Evolutionary conservation across 345 rosid species (phyloP).

Genomic region (Melaleuca alternifolia): DNA sequence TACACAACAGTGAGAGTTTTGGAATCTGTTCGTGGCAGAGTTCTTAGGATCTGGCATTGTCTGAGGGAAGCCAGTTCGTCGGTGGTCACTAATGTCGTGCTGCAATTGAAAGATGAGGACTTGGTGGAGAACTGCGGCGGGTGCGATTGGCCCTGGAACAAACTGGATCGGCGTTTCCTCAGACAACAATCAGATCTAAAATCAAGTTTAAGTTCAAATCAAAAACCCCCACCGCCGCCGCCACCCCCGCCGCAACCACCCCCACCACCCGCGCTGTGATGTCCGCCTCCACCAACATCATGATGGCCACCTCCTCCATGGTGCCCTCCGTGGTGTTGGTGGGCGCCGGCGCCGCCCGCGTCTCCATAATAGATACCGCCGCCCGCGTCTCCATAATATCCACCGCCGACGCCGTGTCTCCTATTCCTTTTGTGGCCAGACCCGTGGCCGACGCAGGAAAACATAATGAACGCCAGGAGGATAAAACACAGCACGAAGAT

Average conservation of each 20-base stretch:
- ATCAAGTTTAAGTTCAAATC: background rate
- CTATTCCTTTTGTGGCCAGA: background rate
- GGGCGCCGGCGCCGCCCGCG: background rate
- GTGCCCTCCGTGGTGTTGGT: too few relatives aligned
- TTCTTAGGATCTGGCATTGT: background rate
- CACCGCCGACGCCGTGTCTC: background rate
- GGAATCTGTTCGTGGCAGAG: background rate
- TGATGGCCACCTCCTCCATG: rapidly evolving
- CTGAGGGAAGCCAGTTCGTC: background rate
- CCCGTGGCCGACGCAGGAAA: background rate
- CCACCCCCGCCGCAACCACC: too few relatives aligned
- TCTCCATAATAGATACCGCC: too few relatives aligned
- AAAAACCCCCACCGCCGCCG: too few relatives aligned
- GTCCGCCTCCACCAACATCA: too few relatives aligned
- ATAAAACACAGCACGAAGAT: background rate
- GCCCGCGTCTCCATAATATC: too few relatives aligned
- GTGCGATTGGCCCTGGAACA: background rate
- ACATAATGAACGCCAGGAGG: background rate
- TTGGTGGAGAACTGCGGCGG: background rate
- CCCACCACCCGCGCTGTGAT: too few relatives aligned
- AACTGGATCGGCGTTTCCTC: background rate
- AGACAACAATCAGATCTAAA: too few relatives aligned
- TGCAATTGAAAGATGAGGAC: background rate
- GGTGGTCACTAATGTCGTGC: background rate
- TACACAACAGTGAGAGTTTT: background rate